Evolutionary conservation across 768 basidiomycete species (phyloP).

Genomic region (Asterophora lycoperdoides): DNA sequence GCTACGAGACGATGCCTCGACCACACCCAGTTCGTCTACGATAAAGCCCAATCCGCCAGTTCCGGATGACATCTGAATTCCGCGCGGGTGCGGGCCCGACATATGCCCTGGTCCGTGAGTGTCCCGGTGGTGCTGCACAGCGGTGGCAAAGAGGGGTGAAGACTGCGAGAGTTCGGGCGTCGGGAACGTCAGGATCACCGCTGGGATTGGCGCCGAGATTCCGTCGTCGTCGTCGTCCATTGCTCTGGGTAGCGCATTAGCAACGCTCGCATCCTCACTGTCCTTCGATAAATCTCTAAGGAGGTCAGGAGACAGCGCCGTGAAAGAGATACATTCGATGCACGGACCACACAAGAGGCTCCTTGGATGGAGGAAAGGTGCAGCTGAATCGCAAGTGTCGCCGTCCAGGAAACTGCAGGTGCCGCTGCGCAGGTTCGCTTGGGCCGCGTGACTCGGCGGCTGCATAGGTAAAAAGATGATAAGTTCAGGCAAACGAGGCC

Average conservation of each 20-base stretch:
- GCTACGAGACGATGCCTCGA: background rate
- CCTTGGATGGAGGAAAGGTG: slow-evolving; percentile 1
- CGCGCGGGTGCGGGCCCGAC: too few relatives aligned
- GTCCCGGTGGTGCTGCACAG: background rate
- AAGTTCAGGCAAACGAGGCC: background rate
- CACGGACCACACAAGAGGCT: slow-evolving; percentile 3
- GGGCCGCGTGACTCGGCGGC: too few relatives aligned
- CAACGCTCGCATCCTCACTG: background rate
- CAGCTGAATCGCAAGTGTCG: background rate
- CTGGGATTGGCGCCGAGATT: too few relatives aligned
- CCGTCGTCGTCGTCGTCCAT: background rate
- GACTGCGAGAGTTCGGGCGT: slow-evolving; percentile 11
- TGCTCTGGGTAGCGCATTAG: background rate
- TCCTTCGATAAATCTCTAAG: background rate
- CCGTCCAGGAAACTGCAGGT: background rate
- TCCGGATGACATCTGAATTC: too few relatives aligned
- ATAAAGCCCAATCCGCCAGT: background rate
- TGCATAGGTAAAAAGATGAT: too few relatives aligned
- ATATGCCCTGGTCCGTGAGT: slow-evolving; percentile 2
- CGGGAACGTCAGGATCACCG: slow-evolving; percentile 12
- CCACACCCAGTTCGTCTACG: slow-evolving; percentile 1
- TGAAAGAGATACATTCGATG: background rate
- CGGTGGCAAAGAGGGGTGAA: background rate
- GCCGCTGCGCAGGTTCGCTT: background rate
- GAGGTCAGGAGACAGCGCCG: too few relatives aligned